Percentiles rank a stretch among this genome's conserved stretches.
phyloP scores from a whole-genome alignment of 2,329 filamentous ascomycete species.

The Spiromastix sp. region DNA sequence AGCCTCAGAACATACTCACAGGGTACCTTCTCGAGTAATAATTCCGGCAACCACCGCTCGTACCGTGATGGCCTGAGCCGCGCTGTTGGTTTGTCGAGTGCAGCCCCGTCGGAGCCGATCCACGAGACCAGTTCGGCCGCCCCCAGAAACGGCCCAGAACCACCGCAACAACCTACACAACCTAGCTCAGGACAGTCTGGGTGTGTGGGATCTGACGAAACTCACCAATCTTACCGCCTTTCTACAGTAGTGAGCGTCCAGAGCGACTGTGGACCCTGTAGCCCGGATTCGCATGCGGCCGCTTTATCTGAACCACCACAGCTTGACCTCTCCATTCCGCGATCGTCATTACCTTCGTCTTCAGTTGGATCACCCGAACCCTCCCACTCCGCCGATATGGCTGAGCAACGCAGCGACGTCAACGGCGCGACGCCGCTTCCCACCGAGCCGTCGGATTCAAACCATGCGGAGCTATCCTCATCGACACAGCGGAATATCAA shows the following conservation, averaged over 20 bases:
- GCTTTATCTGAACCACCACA: constrained; percentile 21
- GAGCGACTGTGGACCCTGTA: constrained; percentile 15
- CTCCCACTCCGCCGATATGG: too few relatives aligned
- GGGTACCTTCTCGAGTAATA: constrained; percentile 17
- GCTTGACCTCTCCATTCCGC: too few relatives aligned
- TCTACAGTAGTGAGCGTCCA: too few relatives aligned
- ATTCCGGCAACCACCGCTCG: constrained; percentile 17
- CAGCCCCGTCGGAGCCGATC: constrained; percentile 12
- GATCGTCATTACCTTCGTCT: too few relatives aligned
- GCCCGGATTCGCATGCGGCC: constrained; percentile 13
- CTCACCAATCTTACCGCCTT: too few relatives aligned
- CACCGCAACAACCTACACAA: constrained; percentile 13
- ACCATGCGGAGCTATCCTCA: too few relatives aligned
- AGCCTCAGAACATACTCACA: constrained; percentile 31
- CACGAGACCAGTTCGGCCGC: constrained; percentile 3
- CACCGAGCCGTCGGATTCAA: too few relatives aligned
- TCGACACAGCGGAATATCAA: too few relatives aligned
- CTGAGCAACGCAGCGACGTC: too few relatives aligned
- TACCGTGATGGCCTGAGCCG: constrained; percentile 28
- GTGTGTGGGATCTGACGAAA: constrained; percentile 21
- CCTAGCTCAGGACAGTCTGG: constrained; percentile 12
- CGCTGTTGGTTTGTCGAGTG: constrained; percentile 25
- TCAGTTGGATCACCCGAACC: too few relatives aligned
- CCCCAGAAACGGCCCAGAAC: constrained; percentile 15
- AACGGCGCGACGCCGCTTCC: too few relatives aligned